Evolutionary conservation across 1,139 yeast species (phyloP).

Genomic region (Groenewaldozyma auringiensis): DNA sequence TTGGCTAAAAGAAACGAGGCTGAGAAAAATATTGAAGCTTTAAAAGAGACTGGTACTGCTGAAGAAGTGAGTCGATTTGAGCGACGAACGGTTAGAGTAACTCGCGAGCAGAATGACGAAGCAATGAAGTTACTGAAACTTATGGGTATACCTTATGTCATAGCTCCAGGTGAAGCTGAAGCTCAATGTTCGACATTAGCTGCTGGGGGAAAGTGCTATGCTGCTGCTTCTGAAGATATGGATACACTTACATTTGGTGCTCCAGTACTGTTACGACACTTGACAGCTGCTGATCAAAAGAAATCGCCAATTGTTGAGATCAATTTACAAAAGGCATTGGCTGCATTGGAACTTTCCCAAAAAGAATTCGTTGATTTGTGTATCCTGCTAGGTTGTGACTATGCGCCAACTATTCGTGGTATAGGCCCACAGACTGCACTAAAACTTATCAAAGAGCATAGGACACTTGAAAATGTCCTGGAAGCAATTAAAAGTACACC

Average conservation of each 20-base stretch:
- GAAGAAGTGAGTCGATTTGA: conserved; percentile 73
- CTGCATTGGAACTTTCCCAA: conserved; percentile 64
- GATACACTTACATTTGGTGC: conserved; percentile 92
- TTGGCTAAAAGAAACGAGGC: conserved; percentile 78
- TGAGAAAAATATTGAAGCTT: conserved; percentile 57
- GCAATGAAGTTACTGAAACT: conserved; percentile 69
- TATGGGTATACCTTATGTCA: conserved; percentile 93
- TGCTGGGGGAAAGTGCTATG: conserved; percentile 73
- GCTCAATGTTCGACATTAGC: conserved; percentile 97
- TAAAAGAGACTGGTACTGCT: conserved; percentile 71
- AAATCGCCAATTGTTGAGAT: conserved; percentile 90
- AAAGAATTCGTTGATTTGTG: conserved; percentile 83
- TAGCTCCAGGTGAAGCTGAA: conserved; percentile 98
- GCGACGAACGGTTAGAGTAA: conserved; percentile 80
- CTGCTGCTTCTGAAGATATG: conserved; percentile 99
- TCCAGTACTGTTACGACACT: conserved; percentile 72
- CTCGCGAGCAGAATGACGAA: conserved; percentile 87
- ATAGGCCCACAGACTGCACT: conserved; percentile 93
- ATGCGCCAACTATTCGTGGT: conserved; percentile 90
- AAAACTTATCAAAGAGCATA: conserved; percentile 80
- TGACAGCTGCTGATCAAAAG: conserved; percentile 89
- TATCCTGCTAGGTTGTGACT: conserved; percentile 91
- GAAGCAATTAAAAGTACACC: conserved; percentile 56
- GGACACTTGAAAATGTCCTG: conserved; percentile 68
- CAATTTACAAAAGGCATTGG: conserved; percentile 57